Base-by-base conservation (phyloP, 2,329 filamentous ascomycete genomes). In the Sclerotinia minor region DNA sequence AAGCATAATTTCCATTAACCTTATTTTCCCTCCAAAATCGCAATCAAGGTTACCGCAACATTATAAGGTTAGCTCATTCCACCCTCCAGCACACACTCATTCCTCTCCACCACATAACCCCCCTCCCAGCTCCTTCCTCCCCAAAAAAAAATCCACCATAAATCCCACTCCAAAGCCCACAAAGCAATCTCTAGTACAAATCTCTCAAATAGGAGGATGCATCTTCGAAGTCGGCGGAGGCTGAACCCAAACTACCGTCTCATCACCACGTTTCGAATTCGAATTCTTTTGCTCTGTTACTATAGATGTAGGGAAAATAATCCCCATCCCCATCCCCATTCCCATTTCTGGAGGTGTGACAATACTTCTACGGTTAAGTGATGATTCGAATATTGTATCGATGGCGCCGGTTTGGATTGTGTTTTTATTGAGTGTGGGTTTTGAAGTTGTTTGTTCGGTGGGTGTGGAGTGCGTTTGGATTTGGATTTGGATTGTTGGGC, bases 151-250 rank as follows among this genome's bases (percentile, higher is more conserved):
- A 3, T 35, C 2, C 19, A 7, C n/a, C 19, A 35, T 6, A n/a
- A 5, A 11, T n/a, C 1, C 1, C 8, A 1, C 17, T 3, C 52
- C 3, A 3, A 11, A 4, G 2, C 29, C 21, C 1, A 17, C 17
- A 35, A 26, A 26, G 19, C 9, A 3, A 1, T n/a, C 19, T 13
- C 1, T 54, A 29, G 2, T 0, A 9, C 3, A 0, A n/a, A 35
- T 0, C 19, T 4, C 11, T 15, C n/a, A 55, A 29, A 38, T 0
- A 15, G 53, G 53, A 55, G 35, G 35, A 35, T 35, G 35, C 7
- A 55, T 55, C 53, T 55, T n/a, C 1, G 53, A 5, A 3, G 53
- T 55, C 6, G 53, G 53, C 7, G 19, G 53, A 7, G 53, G 53
- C 15, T 35, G 29, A 4, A 38, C 32, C 53, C 53, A 55, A n/a